phyloP scores from a whole-genome alignment of 2,329 filamentous ascomycete species.

The Aspergillus alliaceus region DNA sequence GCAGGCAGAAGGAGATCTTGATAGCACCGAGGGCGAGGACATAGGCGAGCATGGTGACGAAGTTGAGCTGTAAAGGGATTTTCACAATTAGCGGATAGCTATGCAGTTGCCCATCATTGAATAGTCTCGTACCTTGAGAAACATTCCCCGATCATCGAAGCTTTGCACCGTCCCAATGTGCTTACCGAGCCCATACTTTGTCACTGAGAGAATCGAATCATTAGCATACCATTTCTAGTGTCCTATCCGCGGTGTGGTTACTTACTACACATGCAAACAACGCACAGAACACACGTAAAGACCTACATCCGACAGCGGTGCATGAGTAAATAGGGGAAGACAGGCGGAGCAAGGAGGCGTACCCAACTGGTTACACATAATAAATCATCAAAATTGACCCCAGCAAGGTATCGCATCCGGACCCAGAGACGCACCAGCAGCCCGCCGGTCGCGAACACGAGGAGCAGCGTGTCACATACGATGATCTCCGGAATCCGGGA shows the following conservation, averaged over 20 bases:
- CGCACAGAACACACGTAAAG: constrained; percentile 12
- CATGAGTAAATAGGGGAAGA: not conserved
- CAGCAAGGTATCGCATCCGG: constrained; percentile 14
- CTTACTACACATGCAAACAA: constrained; percentile 11
- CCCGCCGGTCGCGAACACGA: constrained; percentile 7
- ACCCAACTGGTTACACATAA: constrained; percentile 19
- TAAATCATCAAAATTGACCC: constrained; percentile 16
- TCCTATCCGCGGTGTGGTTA: not conserved
- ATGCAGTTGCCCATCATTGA: not conserved
- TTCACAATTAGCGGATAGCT: not conserved
- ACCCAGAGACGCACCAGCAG: constrained; percentile 18
- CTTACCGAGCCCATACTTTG: constrained; percentile 20
- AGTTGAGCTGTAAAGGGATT: constrained; percentile 13
- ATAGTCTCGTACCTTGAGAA: constrained; percentile 15
- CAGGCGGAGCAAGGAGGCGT: not conserved
- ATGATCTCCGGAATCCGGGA: constrained; percentile 14
- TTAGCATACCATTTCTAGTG: not conserved
- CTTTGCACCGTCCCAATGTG: constrained; percentile 13
- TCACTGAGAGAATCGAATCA: constrained; percentile 13
- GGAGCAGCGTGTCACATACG: constrained; percentile 14
- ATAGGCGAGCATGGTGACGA: constrained; percentile 21
- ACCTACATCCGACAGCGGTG: not conserved
- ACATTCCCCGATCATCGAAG: constrained; percentile 9
- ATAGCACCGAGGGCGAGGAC: constrained; percentile 33
- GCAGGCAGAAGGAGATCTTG: constrained; percentile 24